Conservation (phyloP, 73 alveolate genomes). For the Effrenium voratum region DNA sequence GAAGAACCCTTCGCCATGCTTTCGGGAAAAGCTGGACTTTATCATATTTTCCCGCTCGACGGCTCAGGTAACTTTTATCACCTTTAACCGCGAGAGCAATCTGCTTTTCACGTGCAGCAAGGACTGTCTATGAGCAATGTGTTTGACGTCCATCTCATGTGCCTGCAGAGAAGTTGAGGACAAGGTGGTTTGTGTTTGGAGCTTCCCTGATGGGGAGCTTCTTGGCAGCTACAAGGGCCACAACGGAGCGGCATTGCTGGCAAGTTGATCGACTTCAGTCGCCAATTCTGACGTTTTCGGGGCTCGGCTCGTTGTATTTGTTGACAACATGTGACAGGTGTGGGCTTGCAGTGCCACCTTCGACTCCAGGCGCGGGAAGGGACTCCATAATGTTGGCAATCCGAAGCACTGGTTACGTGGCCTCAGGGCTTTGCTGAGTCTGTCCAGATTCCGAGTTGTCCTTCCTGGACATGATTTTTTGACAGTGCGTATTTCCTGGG, state of each 20-base stretch:
- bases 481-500: too few species aligned
- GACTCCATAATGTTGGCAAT: too few species aligned
- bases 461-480: too few species aligned
- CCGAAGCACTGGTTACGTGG: too few species aligned
- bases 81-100: slow-evolving; percentile 80
- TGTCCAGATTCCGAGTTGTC: too few species aligned
- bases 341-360: slow-evolving; percentile 88
- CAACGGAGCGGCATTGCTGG: slow-evolving; percentile 70
- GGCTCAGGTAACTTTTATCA: slow-evolving; percentile 57
- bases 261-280: too few species aligned
- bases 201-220: slow-evolving; percentile 85
- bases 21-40: too few species aligned
- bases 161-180: not conserved
- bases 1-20: too few species aligned
- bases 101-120: slow-evolving; percentile 86
- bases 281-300: not conserved
- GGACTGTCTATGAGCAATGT: not conserved
- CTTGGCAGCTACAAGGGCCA: slow-evolving; percentile 88
- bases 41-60: too few species aligned
- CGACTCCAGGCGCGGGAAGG: slow-evolving; percentile 75
- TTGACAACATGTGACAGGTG: slow-evolving; percentile 15
- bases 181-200: slow-evolving; percentile 92
- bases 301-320: not conserved
- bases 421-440: too few species aligned
- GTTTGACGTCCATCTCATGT: not conserved